Evolutionary conservation across 108 stramenopile genomes (phyloP).

Genomic region (Asterionellopsis glacialis): DNA sequence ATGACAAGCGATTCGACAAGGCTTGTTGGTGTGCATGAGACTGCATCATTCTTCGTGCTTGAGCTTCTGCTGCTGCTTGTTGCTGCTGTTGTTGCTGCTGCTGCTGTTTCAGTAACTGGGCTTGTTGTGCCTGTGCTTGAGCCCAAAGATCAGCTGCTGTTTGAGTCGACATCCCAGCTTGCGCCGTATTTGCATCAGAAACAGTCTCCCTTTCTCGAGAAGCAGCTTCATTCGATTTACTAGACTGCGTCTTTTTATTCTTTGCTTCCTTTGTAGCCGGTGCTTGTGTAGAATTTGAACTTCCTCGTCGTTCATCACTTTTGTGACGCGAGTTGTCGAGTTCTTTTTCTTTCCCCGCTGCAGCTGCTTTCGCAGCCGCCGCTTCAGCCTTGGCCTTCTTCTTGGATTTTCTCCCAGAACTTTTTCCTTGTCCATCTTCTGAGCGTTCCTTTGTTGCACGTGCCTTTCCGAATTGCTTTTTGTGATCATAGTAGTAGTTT

Average conservation of each 20-base stretch:
- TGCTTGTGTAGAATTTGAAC: background rate
- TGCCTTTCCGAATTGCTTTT: constrained; percentile 54
- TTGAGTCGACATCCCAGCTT: constrained; percentile 9
- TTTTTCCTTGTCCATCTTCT: constrained; percentile 11
- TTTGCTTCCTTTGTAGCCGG: background rate
- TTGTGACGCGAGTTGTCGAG: background rate
- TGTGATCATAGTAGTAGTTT: constrained; percentile 86
- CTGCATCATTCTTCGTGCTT: constrained; percentile 3
- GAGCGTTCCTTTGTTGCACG: constrained; percentile 4
- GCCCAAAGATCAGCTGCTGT: constrained; percentile 14
- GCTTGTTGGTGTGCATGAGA: background rate
- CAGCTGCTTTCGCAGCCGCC: background rate
- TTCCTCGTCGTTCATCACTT: background rate
- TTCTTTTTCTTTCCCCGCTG: constrained; percentile 2
- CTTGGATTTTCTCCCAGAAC: background rate
- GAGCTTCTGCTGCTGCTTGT: background rate
- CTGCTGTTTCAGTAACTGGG: constrained; percentile 18
- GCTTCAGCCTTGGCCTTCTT: background rate
- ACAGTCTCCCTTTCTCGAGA: background rate
- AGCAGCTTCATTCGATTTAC: background rate
- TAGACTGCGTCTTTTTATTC: background rate
- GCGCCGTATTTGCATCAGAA: constrained; percentile 12
- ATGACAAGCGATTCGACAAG: background rate
- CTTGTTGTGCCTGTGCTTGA: constrained; percentile 7
- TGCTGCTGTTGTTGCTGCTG: constrained; percentile 12